Evolutionary conservation across 2,329 filamentous ascomycete genomes (phyloP).

Genomic region (Epichloe festucae): DNA sequence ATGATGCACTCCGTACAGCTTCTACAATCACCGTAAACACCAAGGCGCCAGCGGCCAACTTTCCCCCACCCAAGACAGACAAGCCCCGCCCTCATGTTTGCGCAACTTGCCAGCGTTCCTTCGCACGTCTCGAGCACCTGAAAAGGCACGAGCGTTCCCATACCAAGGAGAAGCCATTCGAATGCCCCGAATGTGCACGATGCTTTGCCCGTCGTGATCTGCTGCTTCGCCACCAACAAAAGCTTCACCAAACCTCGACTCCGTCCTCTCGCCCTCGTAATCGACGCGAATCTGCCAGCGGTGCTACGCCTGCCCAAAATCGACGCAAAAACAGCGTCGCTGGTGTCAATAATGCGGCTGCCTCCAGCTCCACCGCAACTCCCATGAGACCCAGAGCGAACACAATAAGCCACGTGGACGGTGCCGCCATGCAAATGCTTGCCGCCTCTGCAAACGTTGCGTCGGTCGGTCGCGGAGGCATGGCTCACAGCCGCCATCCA

Average conservation of each 20-base stretch:
- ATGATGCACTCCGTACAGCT: conserved; percentile 17
- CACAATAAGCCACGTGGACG: conserved; percentile 89
- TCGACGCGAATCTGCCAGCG: conserved; percentile 77
- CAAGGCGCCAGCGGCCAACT: conserved; percentile 28
- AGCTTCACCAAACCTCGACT: conserved; percentile 86
- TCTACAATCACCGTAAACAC: conserved; percentile 41
- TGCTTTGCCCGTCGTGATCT: conserved; percentile 93
- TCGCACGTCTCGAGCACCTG: conserved; percentile 87
- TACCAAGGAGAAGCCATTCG: conserved; percentile 97
- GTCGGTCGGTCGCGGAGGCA: conserved; percentile 28
- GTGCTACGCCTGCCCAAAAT: conserved; percentile 51
- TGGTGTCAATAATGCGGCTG: conserved; percentile 32
- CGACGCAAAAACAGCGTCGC: conserved; percentile 87
- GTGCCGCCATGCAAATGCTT: conserved; percentile 59
- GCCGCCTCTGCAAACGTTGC: conserved; percentile 41
- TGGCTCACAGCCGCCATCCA: conserved; percentile 56
- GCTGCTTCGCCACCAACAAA: conserved; percentile 90
- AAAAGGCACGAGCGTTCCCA: conserved; percentile 98
- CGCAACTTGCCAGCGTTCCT: conserved; percentile 78
- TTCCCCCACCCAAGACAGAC: conserved; percentile 89
- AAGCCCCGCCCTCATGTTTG: conserved; percentile 95
- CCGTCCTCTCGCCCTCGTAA: conserved; percentile 78
- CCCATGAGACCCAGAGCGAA: conserved; percentile 82
- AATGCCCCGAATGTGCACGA: conserved; percentile 85
- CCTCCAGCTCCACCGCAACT: conserved; percentile 31